These are phyloP conservation scores for Aspergillus sparsus DNA, from an alignment of 495 filamentous ascomycete species.

Conservation along the genomic window DNA sequence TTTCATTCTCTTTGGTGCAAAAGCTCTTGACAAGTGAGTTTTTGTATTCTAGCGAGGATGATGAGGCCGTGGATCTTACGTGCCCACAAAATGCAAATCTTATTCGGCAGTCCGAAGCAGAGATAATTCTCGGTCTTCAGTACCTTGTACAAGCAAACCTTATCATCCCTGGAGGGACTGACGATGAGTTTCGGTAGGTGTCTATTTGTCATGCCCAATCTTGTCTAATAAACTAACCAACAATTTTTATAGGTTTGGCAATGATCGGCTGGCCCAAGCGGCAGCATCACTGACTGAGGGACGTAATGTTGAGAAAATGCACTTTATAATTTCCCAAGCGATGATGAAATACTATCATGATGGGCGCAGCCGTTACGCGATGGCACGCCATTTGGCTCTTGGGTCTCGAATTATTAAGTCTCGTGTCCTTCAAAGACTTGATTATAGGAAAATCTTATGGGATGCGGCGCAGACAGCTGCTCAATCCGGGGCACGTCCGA, in stretches of 20 bases:
- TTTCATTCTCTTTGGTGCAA: conserved; percentile 80
- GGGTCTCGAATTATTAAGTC: conserved; percentile 70
- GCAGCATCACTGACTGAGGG: conserved; percentile 69
- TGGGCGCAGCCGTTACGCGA: conserved; percentile 64
- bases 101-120: conserved; percentile 43
- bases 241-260: conserved; percentile 61
- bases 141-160: conserved; percentile 75
- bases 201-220: conserved; percentile 7
- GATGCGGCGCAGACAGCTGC: conserved; percentile 73
- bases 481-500: conserved; percentile 76
- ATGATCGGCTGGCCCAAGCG: conserved; percentile 81
- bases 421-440: conserved; percentile 55
- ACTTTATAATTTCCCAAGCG: conserved; percentile 79
- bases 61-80: conserved; percentile 37
- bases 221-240: conserved; percentile 2
- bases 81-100: conserved; percentile 35
- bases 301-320: conserved; percentile 71
- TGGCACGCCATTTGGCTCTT: conserved; percentile 74
- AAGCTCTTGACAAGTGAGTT: conserved; percentile 71
- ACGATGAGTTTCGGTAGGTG: conserved; percentile 64
- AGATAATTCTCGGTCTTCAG: conserved; percentile 75
- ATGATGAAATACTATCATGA: conserved; percentile 68
- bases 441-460: conserved; percentile 72
- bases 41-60: conserved; percentile 49
- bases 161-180: conserved; percentile 70